Percentiles rank a stretch among this genome's conserved stretches.
Evolutionary conservation across 495 filamentous ascomycete species (phyloP).

Genomic region (Hyaloscypha finlandica): DNA sequence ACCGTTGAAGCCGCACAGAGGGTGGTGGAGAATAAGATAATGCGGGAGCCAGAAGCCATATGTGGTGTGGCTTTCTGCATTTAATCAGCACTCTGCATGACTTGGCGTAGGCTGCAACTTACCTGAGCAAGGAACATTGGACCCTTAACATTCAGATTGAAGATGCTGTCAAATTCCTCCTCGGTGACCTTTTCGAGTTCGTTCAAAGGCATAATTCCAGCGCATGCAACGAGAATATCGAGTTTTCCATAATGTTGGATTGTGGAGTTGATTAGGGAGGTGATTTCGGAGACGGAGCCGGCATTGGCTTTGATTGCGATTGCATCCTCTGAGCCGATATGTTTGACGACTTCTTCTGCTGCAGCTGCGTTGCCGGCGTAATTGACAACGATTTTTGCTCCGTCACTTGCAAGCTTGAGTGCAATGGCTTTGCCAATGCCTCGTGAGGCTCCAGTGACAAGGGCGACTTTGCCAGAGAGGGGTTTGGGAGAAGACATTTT

Average conservation of each 20-base stretch:
- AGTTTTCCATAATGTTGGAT: constrained; percentile 64
- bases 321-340: constrained; percentile 53
- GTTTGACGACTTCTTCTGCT: constrained; percentile 56
- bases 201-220: constrained; percentile 54
- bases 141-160: constrained; percentile 66
- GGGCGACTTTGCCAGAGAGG: constrained; percentile 57
- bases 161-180: constrained; percentile 56
- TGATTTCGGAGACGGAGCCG: constrained; percentile 57
- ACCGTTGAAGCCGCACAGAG: constrained; percentile 48
- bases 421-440: constrained; percentile 67
- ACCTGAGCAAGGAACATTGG: constrained; percentile 66
- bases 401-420: constrained; percentile 53
- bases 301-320: constrained; percentile 66
- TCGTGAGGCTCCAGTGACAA: constrained; percentile 68
- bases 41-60: constrained; percentile 56
- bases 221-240: constrained; percentile 67
- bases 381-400: constrained; percentile 66
- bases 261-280: constrained; percentile 60
- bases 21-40: constrained; percentile 63
- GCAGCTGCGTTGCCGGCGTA: constrained; percentile 54
- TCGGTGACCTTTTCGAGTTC: constrained; percentile 60
- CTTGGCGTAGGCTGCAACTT: not conserved
- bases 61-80: constrained; percentile 60
- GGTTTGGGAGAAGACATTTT: constrained; percentile 28
- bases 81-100: not conserved